These are phyloP conservation scores for Pseudogymnoascus destructans DNA, from an alignment of 2,329 filamentous ascomycete species.

Conservation along the genomic window DNA sequence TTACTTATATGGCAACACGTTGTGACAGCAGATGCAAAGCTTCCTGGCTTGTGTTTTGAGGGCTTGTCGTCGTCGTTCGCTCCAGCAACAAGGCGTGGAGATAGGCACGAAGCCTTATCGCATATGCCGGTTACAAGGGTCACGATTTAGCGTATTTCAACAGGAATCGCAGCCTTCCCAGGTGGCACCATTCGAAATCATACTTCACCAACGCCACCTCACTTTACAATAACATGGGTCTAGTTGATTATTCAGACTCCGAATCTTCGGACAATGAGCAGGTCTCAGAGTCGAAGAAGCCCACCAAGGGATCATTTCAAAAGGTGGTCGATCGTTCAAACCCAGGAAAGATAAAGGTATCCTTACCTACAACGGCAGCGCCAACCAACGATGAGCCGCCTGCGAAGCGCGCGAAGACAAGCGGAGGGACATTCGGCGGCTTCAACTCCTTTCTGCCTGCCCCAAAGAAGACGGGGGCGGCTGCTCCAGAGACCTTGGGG, in stretches of 20 bases:
- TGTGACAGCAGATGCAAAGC: neutral
- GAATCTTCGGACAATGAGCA: conserved; percentile 45
- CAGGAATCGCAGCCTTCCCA: neutral
- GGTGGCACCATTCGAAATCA: neutral
- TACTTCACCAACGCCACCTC: neutral
- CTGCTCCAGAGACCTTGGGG: conserved; percentile 29
- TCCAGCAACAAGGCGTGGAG: neutral
- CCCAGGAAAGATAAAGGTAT: conserved; percentile 73
- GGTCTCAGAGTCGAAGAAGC: conserved; percentile 3
- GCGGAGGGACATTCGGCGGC: conserved; percentile 52
- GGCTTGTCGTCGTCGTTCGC: neutral
- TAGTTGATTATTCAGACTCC: conserved; percentile 56
- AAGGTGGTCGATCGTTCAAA: conserved; percentile 73
- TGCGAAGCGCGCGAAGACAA: conserved; percentile 56
- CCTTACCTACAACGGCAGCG: conserved; percentile 46
- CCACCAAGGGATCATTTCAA: conserved; percentile 50
- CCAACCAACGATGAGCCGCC: conserved; percentile 41
- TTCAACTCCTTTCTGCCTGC: conserved; percentile 81
- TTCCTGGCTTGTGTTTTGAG: neutral
- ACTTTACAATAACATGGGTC: conserved; percentile 35
- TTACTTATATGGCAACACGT: conserved; percentile 1
- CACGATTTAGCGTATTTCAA: neutral
- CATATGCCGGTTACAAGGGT: conserved; percentile 6
- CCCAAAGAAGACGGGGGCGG: conserved; percentile 48
- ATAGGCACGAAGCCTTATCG: conserved; percentile 7